Evolutionary conservation across 1,139 yeast species (phyloP).

Genomic region (Blastobotrys malaysiensis): DNA sequence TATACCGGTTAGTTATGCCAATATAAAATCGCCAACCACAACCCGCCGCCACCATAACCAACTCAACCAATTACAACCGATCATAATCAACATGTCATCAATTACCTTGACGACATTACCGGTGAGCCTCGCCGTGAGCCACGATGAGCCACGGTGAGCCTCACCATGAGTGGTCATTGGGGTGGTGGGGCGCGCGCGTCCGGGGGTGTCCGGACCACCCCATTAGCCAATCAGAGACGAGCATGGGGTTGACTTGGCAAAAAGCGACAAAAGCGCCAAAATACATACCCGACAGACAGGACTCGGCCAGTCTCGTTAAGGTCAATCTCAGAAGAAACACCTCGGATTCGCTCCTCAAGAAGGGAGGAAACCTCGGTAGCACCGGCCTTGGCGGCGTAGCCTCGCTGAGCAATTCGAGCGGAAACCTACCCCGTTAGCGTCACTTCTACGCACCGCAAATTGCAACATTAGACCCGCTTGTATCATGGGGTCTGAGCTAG

Average conservation of each 20-base stretch:
- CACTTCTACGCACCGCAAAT: too few relatives aligned
- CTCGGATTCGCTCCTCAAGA: conserved; percentile 98
- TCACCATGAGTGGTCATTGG: too few relatives aligned
- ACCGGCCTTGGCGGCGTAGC: conserved; percentile 89
- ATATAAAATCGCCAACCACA: too few relatives aligned
- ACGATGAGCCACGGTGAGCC: too few relatives aligned
- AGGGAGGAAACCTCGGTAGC: conserved; percentile 99
- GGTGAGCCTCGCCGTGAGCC: too few relatives aligned
- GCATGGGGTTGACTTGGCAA: not conserved
- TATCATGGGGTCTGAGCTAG: too few relatives aligned
- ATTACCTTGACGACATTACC: too few relatives aligned
- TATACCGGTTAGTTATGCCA: conserved; percentile 25
- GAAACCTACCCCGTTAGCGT: not conserved
- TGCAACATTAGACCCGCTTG: too few relatives aligned
- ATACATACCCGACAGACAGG: conserved; percentile 85
- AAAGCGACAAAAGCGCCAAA: not conserved
- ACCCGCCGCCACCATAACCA: not conserved
- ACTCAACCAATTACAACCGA: not conserved
- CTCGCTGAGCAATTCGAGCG: conserved; percentile 37
- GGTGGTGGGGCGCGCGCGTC: not conserved
- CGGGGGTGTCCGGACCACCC: not conserved
- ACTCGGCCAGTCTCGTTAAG: conserved; percentile 99
- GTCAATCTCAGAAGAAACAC: conserved; percentile 96
- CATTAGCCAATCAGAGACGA: not conserved
- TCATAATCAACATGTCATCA: too few relatives aligned